Base-by-base conservation (phyloP, 2,329 filamentous ascomycete species). In the Cytospora piceicola region DNA sequence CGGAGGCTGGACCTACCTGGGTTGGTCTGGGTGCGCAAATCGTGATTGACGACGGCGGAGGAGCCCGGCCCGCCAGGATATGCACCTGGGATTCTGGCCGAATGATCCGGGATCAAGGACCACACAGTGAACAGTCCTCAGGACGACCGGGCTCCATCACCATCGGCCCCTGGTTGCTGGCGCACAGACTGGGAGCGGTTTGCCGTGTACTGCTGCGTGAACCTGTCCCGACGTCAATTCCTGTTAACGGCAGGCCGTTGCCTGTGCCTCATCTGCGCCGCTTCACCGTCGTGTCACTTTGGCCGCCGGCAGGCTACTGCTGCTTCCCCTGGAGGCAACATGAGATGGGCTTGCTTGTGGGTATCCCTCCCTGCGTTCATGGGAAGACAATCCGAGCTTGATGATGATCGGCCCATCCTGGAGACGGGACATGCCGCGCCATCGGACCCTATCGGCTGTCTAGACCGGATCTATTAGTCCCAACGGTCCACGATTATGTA, bases 391-490 rank as follows among this genome's bases (percentile, higher is more conserved):
- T 24, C 7, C 46, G n/a, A 49, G 12, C 46, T 49, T 49, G 46
- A 22, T 29, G 55, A 22, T 55, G 53, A 52, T 63, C 42, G 60
- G 29, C 61, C 22, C 56, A 29, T 46, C 53, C 61, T 36, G n/a
- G 36, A 20, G 27, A 42, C 63, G 66, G 66, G 36, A 59, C 34
- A 67, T 63, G 66, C 66, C 63, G 63, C 42, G 29, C 54, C 61
- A 30, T 42, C 58, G 53, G 63, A 42, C 52, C 49, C 49, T 64
- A 36, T 64, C 56, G 57, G 34, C 29, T 56, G 42, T 62, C 65
- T 58, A 52, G 57, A 57, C 61, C 39, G 61, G 61, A 64, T 59
- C 64, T 66, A 49, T 49, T 49, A 49, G n/a, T 22, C 14, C 46
- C 46, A 49, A 49, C 46, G 46, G 46, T 49, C n/a, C 24, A 49